Conservation (phyloP, 257 asterid species). For the Orobanche coerulescens region DNA sequence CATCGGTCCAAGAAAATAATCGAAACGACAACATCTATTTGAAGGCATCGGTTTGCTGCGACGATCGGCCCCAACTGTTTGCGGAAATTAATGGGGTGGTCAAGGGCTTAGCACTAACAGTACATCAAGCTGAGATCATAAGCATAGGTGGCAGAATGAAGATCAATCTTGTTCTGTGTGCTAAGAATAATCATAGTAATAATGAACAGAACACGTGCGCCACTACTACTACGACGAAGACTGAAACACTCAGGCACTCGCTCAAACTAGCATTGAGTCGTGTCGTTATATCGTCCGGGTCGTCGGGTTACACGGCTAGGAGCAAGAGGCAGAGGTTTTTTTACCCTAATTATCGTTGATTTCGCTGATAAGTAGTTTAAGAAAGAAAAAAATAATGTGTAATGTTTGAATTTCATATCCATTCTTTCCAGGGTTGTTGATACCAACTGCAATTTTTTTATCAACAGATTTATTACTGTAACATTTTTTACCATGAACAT, state of each 20-base stretch:
- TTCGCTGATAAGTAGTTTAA: too few species aligned
- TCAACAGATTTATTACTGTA: too few species aligned
- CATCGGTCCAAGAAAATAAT: not conserved
- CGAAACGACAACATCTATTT: slow-evolving; percentile 28
- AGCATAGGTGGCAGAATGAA: slow-evolving; percentile 68
- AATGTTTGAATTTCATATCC: too few species aligned
- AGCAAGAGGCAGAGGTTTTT: slow-evolving; percentile 89
- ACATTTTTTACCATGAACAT: too few species aligned
- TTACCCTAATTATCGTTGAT: slow-evolving; percentile 29
- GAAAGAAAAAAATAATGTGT: too few species aligned
- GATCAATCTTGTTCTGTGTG: slow-evolving; percentile 35
- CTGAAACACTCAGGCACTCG: slow-evolving; percentile 36
- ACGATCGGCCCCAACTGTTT: slow-evolving; percentile 61
- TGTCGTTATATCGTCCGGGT: slow-evolving; percentile 35
- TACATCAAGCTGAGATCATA: slow-evolving; percentile 46
- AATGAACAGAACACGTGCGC: slow-evolving; percentile 7
- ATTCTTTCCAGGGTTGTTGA: too few species aligned
- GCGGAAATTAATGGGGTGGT: slow-evolving; percentile 52
- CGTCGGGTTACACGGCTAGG: slow-evolving; percentile 37
- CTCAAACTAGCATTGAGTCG: slow-evolving; percentile 46
- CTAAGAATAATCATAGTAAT: not conserved
- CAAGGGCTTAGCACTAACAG: slow-evolving; percentile 34
- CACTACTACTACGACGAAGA: too few species aligned
- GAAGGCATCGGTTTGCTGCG: slow-evolving; percentile 61
- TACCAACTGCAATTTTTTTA: too few species aligned